Evolutionary conservation across 352 stramenopile genomes (phyloP).

Genomic region (Peronospora belbahrii): DNA sequence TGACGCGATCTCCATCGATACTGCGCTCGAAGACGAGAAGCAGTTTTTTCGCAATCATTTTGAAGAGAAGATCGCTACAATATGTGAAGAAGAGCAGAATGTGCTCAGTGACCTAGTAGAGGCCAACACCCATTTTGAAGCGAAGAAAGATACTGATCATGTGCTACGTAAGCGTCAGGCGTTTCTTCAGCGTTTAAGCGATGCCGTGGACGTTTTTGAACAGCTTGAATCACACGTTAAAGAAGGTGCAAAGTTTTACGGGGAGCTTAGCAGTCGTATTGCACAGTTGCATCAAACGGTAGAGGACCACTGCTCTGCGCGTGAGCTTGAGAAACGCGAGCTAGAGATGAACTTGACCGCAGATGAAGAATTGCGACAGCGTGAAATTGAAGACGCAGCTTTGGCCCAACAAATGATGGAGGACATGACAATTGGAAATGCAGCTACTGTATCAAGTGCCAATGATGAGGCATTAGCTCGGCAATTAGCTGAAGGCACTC

Average conservation of each 20-base stretch:
- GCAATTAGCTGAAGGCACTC: slow-evolving; percentile 37
- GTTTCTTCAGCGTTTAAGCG: slow-evolving; percentile 52
- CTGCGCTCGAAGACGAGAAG: slow-evolving; percentile 43
- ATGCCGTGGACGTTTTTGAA: slow-evolving; percentile 67
- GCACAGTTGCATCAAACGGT: slow-evolving; percentile 66
- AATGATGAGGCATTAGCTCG: slow-evolving; percentile 55
- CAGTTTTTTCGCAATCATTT: slow-evolving; percentile 57
- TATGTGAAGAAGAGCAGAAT: slow-evolving; percentile 41
- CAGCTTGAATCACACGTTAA: slow-evolving; percentile 70
- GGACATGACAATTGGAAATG: slow-evolving; percentile 42
- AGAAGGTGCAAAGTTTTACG: slow-evolving; percentile 64
- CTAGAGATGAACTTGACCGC: slow-evolving; percentile 56
- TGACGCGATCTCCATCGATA: slow-evolving; percentile 15
- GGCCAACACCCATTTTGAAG: slow-evolving; percentile 51
- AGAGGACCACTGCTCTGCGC: slow-evolving; percentile 56
- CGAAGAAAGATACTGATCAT: slow-evolving; percentile 47
- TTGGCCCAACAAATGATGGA: slow-evolving; percentile 68
- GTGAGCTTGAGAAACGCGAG: slow-evolving; percentile 63
- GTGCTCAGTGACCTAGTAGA: slow-evolving; percentile 33
- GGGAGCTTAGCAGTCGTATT: slow-evolving; percentile 44
- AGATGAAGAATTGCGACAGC: slow-evolving; percentile 46
- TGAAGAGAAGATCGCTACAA: slow-evolving; percentile 42
- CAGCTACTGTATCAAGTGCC: slow-evolving; percentile 5
- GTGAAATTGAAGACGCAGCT: slow-evolving; percentile 40
- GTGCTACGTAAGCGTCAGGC: slow-evolving; percentile 45